Evolutionary conservation across 345 rosid genomes (phyloP).

Genomic region (Syzygium grande): DNA sequence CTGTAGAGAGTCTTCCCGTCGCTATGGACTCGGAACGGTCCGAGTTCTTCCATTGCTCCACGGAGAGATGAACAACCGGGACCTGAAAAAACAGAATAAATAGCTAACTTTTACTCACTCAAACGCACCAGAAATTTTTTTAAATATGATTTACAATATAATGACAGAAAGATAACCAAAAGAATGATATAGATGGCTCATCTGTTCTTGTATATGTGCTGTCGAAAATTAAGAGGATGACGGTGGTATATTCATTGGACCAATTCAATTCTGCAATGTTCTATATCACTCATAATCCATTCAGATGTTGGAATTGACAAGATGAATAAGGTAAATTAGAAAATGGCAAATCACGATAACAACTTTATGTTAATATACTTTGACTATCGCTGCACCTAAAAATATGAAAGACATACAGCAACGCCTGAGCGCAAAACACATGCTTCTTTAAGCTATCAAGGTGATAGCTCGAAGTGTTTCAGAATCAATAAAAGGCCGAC

Average conservation of each 20-base stretch:
- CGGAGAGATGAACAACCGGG: constrained; percentile 40
- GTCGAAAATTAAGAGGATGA: neutral
- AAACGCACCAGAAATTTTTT: neutral
- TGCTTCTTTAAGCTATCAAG: neutral
- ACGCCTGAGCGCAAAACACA: neutral
- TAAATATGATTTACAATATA: neutral
- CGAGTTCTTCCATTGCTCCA: constrained; percentile 42
- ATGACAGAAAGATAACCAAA: no score
- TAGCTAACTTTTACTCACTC: neutral
- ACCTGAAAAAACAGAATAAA: constrained; percentile 1
- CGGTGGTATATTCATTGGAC: neutral
- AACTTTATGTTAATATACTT: neutral
- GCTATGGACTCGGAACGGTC: constrained; percentile 30
- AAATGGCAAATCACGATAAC: neutral
- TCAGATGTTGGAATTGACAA: neutral
- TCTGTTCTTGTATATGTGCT: neutral
- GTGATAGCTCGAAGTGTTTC: neutral
- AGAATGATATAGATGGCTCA: no score
- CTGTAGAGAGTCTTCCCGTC: constrained; percentile 31
- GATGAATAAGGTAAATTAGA: neutral
- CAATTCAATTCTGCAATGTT: neutral
- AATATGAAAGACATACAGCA: neutral
- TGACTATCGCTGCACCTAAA: neutral
- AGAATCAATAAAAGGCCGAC: neutral
- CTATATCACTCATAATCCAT: neutral